These are phyloP conservation scores for Domatiomyces catenatus DNA, from an alignment of 2,329 filamentous ascomycete genomes.

Conservation along the genomic window DNA sequence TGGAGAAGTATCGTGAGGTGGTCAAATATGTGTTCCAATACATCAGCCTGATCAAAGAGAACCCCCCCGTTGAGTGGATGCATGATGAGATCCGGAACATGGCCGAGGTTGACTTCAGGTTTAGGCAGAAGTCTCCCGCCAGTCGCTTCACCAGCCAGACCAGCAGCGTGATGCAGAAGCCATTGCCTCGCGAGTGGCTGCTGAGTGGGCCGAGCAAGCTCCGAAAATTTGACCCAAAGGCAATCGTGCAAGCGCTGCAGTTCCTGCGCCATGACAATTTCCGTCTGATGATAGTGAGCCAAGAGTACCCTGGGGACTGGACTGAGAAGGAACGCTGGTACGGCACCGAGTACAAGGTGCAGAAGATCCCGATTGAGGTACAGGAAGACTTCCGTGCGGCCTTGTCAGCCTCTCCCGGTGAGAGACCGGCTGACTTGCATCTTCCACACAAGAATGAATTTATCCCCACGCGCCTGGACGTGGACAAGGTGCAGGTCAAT, in stretches of 20 bases:
- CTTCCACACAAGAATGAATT: constrained; percentile 91
- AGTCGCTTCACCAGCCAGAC: constrained; percentile 77
- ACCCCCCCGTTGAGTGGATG: constrained; percentile 77
- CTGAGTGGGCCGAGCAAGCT: constrained; percentile 65
- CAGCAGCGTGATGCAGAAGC: constrained; percentile 81
- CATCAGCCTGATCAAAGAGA: constrained; percentile 67
- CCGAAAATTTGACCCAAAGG: constrained; percentile 62
- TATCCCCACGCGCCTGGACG: constrained; percentile 80
- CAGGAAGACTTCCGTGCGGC: constrained; percentile 55
- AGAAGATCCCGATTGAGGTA: constrained; percentile 64
- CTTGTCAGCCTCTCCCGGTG: constrained; percentile 38
- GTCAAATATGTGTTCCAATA: constrained; percentile 82
- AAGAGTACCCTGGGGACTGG: constrained; percentile 71
- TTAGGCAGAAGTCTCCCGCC: constrained; percentile 80
- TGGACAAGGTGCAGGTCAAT: constrained; percentile 82
- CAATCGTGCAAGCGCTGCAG: constrained; percentile 57
- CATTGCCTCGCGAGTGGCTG: constrained; percentile 70
- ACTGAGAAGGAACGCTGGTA: constrained; percentile 92
- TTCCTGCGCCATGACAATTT: constrained; percentile 79
- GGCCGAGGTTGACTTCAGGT: constrained; percentile 86
- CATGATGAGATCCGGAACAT: constrained; percentile 82
- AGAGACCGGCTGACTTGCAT: constrained; percentile 57
- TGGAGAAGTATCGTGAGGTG: constrained; percentile 69
- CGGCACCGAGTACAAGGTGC: constrained; percentile 77
- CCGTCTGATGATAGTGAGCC: constrained; percentile 65